Conservation (phyloP, 345 rosid genomes). For the Hypericum perforatum region DNA sequence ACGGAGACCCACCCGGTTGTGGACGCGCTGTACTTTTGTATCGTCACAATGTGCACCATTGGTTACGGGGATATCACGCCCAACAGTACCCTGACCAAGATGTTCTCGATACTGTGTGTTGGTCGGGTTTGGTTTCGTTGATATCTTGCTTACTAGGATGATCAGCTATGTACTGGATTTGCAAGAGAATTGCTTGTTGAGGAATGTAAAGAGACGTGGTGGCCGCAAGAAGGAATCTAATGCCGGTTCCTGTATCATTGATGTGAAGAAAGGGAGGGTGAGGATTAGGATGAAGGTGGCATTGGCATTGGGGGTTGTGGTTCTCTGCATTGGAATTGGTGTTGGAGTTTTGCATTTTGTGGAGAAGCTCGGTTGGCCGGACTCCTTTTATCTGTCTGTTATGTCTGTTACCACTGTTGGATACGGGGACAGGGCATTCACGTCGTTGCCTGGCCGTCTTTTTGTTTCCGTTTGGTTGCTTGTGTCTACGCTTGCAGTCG, state of each 20-base stretch:
- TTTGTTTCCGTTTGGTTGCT: conserved; percentile 67
- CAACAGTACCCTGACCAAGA: conserved; percentile 44
- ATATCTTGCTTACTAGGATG: conserved; percentile 51
- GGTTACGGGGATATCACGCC: conserved; percentile 83
- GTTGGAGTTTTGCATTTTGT: conserved; percentile 39
- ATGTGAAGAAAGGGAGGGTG: conserved; percentile 68
- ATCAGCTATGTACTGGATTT: conserved; percentile 57
- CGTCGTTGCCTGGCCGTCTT: conserved; percentile 47
- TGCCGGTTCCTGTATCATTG: conserved; percentile 43
- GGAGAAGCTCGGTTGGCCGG: conserved; percentile 45
- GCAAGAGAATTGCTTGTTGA: conserved; percentile 52
- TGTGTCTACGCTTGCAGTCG: conserved; percentile 63
- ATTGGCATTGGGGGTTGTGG: conserved; percentile 59
- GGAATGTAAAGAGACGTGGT: conserved; percentile 21
- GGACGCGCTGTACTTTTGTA: conserved; percentile 71
- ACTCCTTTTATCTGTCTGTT: conserved; percentile 62
- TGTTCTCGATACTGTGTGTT: conserved; percentile 59
- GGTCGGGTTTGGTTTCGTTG: conserved; percentile 64
- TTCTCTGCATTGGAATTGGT: conserved; percentile 50
- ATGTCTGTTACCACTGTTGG: conserved; percentile 84
- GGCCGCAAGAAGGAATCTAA: conserved; percentile 20
- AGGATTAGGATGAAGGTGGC: conserved; percentile 71
- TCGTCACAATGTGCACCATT: conserved; percentile 76
- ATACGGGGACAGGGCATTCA: conserved; percentile 59
- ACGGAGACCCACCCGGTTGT: conserved; percentile 73